phyloP scores from a whole-genome alignment of 176 grass and related monocot genomes.

The Ampelocalamus luodianensis region DNA sequence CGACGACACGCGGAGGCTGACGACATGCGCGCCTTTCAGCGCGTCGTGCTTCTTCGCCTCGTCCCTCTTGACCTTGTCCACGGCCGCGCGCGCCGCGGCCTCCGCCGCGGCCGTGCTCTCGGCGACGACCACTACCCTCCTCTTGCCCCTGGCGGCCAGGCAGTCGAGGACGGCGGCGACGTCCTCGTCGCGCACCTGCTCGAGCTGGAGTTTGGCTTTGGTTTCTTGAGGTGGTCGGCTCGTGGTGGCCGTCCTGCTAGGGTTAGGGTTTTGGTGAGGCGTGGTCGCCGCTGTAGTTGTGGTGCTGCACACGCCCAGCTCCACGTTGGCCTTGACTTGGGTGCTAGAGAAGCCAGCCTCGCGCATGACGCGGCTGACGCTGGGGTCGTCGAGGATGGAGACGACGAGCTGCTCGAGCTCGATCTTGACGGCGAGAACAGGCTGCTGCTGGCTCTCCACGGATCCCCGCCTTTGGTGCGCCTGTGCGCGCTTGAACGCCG shows the following conservation, averaged over 20 bases:
- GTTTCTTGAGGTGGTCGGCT: constrained; percentile 44
- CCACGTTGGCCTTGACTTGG: constrained; percentile 86
- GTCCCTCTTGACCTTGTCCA: constrained; percentile 62
- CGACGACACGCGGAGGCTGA: constrained; percentile 67
- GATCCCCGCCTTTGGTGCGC: constrained; percentile 87
- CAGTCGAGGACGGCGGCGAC: constrained; percentile 61
- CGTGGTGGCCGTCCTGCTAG: constrained; percentile 46
- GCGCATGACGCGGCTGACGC: constrained; percentile 92
- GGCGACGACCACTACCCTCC: constrained; percentile 64
- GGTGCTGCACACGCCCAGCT: constrained; percentile 70
- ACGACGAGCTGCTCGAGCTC: constrained; percentile 93
- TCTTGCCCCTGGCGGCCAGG: constrained; percentile 54
- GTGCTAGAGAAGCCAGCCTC: constrained; percentile 99
- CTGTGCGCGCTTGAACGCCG: constrained; percentile 93
- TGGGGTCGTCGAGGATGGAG: constrained; percentile 97
- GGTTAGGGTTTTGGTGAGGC: constrained; percentile 53
- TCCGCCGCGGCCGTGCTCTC: constrained; percentile 66
- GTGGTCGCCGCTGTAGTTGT: constrained; percentile 33
- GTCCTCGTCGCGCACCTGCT: constrained; percentile 63
- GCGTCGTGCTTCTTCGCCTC: constrained; percentile 50
- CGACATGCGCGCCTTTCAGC: constrained; percentile 61
- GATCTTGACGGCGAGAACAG: constrained; percentile 83
- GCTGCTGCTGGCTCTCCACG: constrained; percentile 90
- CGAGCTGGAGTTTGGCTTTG: constrained; percentile 44
- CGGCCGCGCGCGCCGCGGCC: constrained; percentile 50